Conservation (phyloP, 2,329 filamentous ascomycete genomes). For the Shiraia bambusicola region DNA sequence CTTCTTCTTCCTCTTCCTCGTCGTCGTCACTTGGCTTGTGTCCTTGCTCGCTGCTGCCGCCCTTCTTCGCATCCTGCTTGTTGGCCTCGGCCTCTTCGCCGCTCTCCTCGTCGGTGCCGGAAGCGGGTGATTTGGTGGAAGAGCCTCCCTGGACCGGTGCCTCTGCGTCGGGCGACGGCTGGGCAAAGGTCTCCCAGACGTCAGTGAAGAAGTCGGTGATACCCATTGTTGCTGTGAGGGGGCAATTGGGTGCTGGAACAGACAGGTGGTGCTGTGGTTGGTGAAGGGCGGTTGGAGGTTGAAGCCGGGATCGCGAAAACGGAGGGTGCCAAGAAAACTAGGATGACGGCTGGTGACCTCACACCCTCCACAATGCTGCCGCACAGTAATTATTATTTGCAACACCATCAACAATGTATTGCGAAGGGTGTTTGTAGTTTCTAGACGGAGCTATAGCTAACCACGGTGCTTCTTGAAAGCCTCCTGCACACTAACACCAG, state of each 20-base stretch:
- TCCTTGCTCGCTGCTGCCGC: conserved; percentile 50
- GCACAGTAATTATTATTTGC: not conserved
- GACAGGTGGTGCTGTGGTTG: conserved; percentile 22
- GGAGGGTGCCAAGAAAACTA: conserved; percentile 16
- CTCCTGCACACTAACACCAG: conserved; percentile 63
- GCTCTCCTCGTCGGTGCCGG: conserved; percentile 49
- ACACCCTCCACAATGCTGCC: not conserved
- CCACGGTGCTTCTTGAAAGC: conserved; percentile 61
- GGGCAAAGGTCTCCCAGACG: conserved; percentile 64
- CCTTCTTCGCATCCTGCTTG: conserved; percentile 44
- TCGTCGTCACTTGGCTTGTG: conserved; percentile 51
- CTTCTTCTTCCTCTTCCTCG: conserved; percentile 71
- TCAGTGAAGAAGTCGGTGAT: conserved; percentile 66
- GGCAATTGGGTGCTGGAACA: conserved; percentile 34
- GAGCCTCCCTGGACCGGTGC: conserved; percentile 46
- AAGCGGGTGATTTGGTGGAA: conserved; percentile 42
- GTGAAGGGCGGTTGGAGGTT: conserved; percentile 21
- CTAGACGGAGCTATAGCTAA: conserved; percentile 8
- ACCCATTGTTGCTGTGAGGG: conserved; percentile 53
- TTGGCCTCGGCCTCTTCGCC: conserved; percentile 47
- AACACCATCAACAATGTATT: not conserved
- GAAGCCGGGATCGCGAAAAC: conserved; percentile 28
- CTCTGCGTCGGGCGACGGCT: conserved; percentile 48
- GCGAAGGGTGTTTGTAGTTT: not conserved
- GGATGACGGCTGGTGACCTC: conserved; percentile 14